Evolutionary conservation across 257 asterid species (phyloP).

Genomic region (Rehmannia glutinosa): DNA sequence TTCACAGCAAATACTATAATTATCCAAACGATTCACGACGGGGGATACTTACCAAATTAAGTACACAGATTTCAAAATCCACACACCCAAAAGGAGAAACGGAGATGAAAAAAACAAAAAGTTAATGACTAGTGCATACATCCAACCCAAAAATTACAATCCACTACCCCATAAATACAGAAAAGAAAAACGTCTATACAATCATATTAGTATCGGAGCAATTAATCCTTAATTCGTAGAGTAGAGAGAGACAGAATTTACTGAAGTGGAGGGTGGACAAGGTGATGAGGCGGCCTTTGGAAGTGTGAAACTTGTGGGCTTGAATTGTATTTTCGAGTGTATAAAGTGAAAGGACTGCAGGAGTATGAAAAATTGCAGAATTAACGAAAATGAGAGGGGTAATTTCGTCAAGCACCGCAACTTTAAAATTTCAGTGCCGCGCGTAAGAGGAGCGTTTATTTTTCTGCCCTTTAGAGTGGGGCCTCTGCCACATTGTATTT

Average conservation of each 20-base stretch:
- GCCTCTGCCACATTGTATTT: too few species aligned
- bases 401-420: slow-evolving; percentile 20
- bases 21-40: slow-evolving; percentile 11
- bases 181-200: not conserved
- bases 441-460: slow-evolving; percentile 53
- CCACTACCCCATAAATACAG: slow-evolving; percentile 1
- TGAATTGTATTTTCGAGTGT: too few species aligned
- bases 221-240: not conserved
- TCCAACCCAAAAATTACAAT: too few species aligned
- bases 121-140: not conserved
- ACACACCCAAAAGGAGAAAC: not conserved
- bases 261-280: not conserved
- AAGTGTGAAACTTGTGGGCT: not conserved
- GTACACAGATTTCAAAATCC: slow-evolving; percentile 14
- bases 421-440: slow-evolving; percentile 60
- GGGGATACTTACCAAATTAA: slow-evolving; percentile 23
- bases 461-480: too few species aligned
- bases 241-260: slow-evolving; percentile 9
- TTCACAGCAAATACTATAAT: too few species aligned
- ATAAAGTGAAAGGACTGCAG: too few species aligned
- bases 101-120: not conserved
- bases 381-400: slow-evolving; percentile 27
- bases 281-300: slow-evolving; percentile 16
- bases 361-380: too few species aligned
- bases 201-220: not conserved